These are phyloP conservation scores for Passalora sequoiae DNA, from an alignment of 2,329 filamentous ascomycete species.

Conservation along the genomic window DNA sequence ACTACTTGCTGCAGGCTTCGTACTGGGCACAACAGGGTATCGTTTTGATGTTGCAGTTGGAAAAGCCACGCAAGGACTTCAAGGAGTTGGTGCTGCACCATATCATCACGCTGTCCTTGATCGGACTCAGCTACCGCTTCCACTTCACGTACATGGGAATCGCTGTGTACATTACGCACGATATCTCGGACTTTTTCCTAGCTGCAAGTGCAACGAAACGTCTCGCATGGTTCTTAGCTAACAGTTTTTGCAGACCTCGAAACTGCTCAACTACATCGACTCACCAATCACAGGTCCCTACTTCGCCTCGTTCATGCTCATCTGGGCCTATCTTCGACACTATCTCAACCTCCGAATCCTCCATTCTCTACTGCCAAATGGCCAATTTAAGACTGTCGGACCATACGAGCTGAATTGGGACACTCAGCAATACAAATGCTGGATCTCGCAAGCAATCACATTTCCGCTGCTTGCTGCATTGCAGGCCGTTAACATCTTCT, in stretches of 20 bases:
- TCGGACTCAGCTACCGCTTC: conserved; percentile 84
- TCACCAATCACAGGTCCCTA: conserved; percentile 73
- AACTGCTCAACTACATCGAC: conserved; percentile 86
- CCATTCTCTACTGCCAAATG: conserved; percentile 61
- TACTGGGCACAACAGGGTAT: conserved; percentile 96
- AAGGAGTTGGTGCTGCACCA: conserved; percentile 90
- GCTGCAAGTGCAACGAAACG: conserved; percentile 56
- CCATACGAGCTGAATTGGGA: conserved; percentile 74
- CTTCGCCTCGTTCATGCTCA: conserved; percentile 72
- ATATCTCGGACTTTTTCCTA: conserved; percentile 92
- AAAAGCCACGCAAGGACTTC: conserved; percentile 93
- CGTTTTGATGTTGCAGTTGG: conserved; percentile 76
- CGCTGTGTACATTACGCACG: conserved; percentile 89
- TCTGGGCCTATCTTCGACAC: conserved; percentile 89
- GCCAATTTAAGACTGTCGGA: conserved; percentile 66
- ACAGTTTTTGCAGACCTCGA: conserved; percentile 62
- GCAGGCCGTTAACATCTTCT: conserved; percentile 74
- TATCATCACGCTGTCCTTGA: conserved; percentile 79
- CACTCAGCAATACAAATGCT: conserved; percentile 71
- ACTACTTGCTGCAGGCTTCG: conserved; percentile 88
- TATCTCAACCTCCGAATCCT: conserved; percentile 75
- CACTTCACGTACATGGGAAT: conserved; percentile 95
- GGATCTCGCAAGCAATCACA: conserved; percentile 63
- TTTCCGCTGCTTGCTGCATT: conserved; percentile 59
- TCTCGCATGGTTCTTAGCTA: neutral